Conservation (phyloP, 495 filamentous ascomycete genomes). For the Penicillium canariense region DNA sequence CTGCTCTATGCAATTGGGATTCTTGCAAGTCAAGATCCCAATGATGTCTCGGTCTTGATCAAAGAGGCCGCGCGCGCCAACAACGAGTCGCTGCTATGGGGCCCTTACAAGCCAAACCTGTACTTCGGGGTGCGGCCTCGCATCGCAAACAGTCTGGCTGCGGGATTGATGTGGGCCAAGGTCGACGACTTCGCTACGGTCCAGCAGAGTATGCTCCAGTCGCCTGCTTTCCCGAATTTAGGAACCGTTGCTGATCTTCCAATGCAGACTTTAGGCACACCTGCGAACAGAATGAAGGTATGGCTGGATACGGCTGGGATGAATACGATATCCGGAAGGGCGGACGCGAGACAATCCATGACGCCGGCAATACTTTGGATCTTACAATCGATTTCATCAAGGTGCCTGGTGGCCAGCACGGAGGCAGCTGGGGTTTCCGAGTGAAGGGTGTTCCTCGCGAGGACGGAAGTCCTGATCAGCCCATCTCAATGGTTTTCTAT, state of each 20-base stretch:
- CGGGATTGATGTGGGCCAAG: constrained; percentile 86
- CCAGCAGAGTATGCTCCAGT: constrained; percentile 68
- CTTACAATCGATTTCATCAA: constrained; percentile 92
- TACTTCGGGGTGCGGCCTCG: constrained; percentile 93
- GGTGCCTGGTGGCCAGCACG: constrained; percentile 80
- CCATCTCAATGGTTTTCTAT: constrained; percentile 79
- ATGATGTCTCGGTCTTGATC: constrained; percentile 39
- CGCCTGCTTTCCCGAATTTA: not conserved
- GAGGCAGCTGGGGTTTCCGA: constrained; percentile 87
- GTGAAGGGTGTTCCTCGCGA: constrained; percentile 79
- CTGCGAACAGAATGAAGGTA: constrained; percentile 91
- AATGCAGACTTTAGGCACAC: constrained; percentile 81
- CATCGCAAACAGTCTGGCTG: constrained; percentile 78
- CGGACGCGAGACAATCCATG: constrained; percentile 85
- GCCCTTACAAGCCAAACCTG: constrained; percentile 89
- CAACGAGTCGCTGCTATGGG: constrained; percentile 91
- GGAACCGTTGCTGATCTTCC: constrained; percentile 1
- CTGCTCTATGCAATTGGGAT: constrained; percentile 34
- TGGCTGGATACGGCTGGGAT: constrained; percentile 97
- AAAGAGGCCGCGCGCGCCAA: constrained; percentile 53
- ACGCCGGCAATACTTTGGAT: constrained; percentile 82
- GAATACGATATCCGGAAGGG: constrained; percentile 86
- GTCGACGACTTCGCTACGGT: constrained; percentile 77
- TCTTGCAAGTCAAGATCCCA: constrained; percentile 31
- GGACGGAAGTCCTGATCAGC: constrained; percentile 60